Evolutionary conservation across 176 grass and related monocot genomes (phyloP).

Genomic region (Carex parvula): DNA sequence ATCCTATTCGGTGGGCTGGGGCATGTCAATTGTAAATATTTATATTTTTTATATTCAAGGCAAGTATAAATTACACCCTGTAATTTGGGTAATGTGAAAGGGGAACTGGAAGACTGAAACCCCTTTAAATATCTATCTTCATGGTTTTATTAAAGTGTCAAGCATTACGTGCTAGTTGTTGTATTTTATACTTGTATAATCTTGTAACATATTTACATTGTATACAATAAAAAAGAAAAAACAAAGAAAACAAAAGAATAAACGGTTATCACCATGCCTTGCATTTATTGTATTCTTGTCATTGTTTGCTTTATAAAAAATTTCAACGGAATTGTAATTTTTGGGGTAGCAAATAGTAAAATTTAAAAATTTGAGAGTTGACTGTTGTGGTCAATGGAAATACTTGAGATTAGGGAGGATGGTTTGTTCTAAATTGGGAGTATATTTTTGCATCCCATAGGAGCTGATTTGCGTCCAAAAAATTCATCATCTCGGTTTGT

Average conservation of each 20-base stretch:
- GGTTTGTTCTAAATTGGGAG: neutral
- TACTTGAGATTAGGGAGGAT: neutral
- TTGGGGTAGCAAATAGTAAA: neutral
- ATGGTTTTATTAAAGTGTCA: neutral
- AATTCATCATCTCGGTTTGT: neutral
- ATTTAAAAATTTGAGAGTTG: neutral
- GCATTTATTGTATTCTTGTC: neutral
- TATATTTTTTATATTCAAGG: neutral
- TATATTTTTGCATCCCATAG: neutral
- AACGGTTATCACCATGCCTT: neutral
- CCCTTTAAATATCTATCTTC: neutral
- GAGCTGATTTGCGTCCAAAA: neutral
- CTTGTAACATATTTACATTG: constrained; percentile 16
- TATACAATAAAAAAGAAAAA: neutral
- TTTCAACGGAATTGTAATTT: neutral
- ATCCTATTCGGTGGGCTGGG: too few relatives aligned
- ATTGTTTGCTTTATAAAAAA: neutral
- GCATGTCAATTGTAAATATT: constrained; percentile 4
- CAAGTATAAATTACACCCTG: neutral
- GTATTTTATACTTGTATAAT: constrained; percentile 15
- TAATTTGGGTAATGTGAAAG: constrained; percentile 7
- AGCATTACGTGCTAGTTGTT: neutral
- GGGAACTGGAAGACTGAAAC: neutral
- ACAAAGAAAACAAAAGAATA: neutral
- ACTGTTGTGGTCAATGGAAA: neutral